Evolutionary conservation across 768 basidiomycete genomes (phyloP), one percentile per base, ranked within the genome.

Genomic region (Pleurotus cornucopiae): DNA sequence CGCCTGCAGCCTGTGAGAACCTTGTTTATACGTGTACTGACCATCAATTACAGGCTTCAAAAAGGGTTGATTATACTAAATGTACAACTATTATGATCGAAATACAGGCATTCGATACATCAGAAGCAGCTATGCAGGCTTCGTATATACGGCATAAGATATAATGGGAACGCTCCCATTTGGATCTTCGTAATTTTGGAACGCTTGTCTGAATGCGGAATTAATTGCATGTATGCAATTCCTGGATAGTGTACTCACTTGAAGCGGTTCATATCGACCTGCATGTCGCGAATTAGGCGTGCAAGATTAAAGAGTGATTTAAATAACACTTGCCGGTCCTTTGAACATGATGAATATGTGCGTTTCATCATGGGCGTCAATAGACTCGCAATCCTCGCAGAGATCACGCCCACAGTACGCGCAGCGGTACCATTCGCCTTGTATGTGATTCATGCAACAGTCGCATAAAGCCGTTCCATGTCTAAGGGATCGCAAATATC

Each of bases 261-360:
- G 62, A 93, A 84, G 26, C 73, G 72, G n/a, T 77, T 70, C 85
- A 94, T 88, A 63, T 93, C 83, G 58, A 90, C 79, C 84, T 88
- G 7, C 14, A 34, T n/a, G 16, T 18, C n/a, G 23, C 52, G 63
- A 60, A 43, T 23, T 30, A 64, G 49, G 43, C 56, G n/a, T 5
- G n/a, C 20, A 20, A 5, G 9, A 41, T 43, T 12, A 44, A 41
- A 16, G 44, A 25, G 12, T 25, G 6, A 6, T 37, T 49, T 49
- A 18, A 30, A 20, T 13, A 14, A 2, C 20, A 68, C 80, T 69
- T 59, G 92, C 91, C 41, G 77, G 73, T 1, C 91, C 84, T 69
- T 98, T 98, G 73, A 97, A 88, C 6, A 90, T 89, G 34, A 95
- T 75, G 69, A 94, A 98, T 43, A 92, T 70, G 65, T 96, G 94